Percentiles rank a stretch among this genome's conserved stretches.
phyloP scores from a whole-genome alignment of 257 asterid genomes.

The Solanum bulbocastanum region DNA sequence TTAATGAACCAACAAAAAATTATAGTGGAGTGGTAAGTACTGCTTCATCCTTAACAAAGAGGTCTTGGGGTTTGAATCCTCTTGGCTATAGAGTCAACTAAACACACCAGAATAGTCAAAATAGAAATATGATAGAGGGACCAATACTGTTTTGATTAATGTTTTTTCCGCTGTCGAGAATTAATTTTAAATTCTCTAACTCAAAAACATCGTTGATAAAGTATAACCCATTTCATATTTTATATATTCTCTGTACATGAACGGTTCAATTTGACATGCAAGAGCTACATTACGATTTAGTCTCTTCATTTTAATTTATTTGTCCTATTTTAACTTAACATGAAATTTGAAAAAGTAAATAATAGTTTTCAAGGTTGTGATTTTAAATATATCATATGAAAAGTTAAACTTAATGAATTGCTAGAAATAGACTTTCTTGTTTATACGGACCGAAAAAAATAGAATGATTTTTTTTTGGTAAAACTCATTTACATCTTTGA shows the following conservation, averaged over 20 bases:
- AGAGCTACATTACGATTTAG: background rate
- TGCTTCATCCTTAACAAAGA: too few relatives aligned
- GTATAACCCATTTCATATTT: background rate
- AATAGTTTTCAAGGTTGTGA: too few relatives aligned
- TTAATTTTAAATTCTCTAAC: background rate
- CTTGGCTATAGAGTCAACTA: rapidly evolving
- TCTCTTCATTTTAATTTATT: background rate
- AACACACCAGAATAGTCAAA: background rate
- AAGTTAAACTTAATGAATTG: background rate
- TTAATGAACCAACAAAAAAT: too few relatives aligned
- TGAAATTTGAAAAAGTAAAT: too few relatives aligned
- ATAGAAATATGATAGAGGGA: background rate
- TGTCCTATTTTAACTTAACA: background rate
- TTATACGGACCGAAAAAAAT: too few relatives aligned
- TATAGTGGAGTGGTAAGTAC: too few relatives aligned
- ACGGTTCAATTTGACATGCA: background rate
- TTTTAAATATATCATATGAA: too few relatives aligned
- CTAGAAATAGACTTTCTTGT: too few relatives aligned
- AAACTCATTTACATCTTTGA: too few relatives aligned
- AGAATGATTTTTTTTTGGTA: too few relatives aligned
- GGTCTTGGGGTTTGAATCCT: too few relatives aligned
- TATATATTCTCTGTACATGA: background rate
- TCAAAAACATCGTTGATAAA: background rate
- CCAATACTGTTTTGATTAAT: too few relatives aligned
- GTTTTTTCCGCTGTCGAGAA: background rate